Conservation (phyloP, 208 protist species). For the Acanthamoeba healyi region DNA sequence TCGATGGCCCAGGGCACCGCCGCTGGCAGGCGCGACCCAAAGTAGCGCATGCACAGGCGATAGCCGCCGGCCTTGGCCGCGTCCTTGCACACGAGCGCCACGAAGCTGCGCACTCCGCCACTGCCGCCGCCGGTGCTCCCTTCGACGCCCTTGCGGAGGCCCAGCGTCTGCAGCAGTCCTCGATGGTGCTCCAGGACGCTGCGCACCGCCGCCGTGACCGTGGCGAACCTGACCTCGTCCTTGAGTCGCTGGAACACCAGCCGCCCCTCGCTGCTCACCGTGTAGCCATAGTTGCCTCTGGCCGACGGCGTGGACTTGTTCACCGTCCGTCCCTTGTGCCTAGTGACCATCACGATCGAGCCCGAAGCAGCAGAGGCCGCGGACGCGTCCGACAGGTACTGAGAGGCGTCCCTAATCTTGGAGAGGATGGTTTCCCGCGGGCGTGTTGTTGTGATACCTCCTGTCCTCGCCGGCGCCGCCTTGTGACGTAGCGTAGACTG, state of each 20-base stretch:
- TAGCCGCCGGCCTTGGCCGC: conserved; percentile 38
- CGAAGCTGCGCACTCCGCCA: conserved; percentile 7
- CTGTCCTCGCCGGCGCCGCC: background rate
- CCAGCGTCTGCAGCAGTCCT: background rate
- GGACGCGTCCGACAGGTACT: background rate
- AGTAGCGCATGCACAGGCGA: conserved; percentile 35
- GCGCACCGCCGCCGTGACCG: background rate
- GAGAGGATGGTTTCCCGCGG: conserved; percentile 26
- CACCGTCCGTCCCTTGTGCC: background rate
- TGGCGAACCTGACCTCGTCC: conserved; percentile 51
- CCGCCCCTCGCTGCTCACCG: background rate
- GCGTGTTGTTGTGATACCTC: background rate
- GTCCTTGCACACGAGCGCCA: conserved; percentile 28
- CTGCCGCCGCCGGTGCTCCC: background rate
- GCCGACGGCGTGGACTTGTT: no score
- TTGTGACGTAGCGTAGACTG: no score
- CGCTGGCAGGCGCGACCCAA: conserved; percentile 2
- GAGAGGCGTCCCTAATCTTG: background rate
- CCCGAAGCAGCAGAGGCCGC: background rate
- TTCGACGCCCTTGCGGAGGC: background rate
- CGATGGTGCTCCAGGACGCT: background rate
- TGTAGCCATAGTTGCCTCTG: background rate
- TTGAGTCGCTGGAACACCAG: background rate
- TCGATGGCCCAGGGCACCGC: conserved; percentile 22
- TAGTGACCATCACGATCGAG: background rate